Percentiles rank a stretch among this genome's conserved stretches.
Evolutionary conservation across 768 basidiomycete genomes (phyloP).

Genomic region (Mycena leptocephala): DNA sequence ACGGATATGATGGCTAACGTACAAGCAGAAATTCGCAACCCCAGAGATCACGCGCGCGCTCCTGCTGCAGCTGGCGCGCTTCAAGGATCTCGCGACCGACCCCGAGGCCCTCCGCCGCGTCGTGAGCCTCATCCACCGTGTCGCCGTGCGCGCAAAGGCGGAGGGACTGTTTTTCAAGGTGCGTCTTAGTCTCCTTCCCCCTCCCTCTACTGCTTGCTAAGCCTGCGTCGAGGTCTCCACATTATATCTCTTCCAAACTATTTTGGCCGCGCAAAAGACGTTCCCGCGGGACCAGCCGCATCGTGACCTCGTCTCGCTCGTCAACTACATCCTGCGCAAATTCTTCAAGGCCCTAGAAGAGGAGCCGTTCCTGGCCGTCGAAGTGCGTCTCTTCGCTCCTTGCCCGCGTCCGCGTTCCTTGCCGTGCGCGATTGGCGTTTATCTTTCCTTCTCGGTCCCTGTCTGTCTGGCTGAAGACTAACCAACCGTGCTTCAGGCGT

Average conservation of each 20-base stretch:
- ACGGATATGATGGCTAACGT: constrained; percentile 14
- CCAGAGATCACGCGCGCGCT: constrained; percentile 90
- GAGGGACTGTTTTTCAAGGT: constrained; percentile 98
- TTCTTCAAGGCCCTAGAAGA: constrained; percentile 95
- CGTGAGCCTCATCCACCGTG: constrained; percentile 91
- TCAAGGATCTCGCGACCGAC: constrained; percentile 48
- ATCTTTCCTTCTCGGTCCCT: not conserved
- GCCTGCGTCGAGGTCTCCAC: constrained; percentile 84
- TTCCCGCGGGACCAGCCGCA: constrained; percentile 85
- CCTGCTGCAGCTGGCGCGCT: constrained; percentile 79
- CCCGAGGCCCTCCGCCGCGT: constrained; percentile 92
- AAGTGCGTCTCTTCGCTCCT: constrained; percentile 66
- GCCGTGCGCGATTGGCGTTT: constrained; percentile 2
- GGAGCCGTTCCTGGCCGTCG: constrained; percentile 90
- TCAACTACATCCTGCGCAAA: constrained; percentile 90
- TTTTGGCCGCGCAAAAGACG: constrained; percentile 86
- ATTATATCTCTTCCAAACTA: constrained; percentile 88
- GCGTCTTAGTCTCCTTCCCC: constrained; percentile 36
- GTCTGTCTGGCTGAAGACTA: not conserved
- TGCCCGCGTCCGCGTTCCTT: not conserved
- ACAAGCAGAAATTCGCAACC: constrained; percentile 87
- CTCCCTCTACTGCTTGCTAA: constrained; percentile 11
- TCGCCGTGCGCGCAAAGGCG: constrained; percentile 91
- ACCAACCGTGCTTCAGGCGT: constrained; percentile 65
- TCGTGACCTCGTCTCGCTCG: constrained; percentile 88